Conservation (phyloP, 2,329 filamentous ascomycete species). For the Fusarium siculi region DNA sequence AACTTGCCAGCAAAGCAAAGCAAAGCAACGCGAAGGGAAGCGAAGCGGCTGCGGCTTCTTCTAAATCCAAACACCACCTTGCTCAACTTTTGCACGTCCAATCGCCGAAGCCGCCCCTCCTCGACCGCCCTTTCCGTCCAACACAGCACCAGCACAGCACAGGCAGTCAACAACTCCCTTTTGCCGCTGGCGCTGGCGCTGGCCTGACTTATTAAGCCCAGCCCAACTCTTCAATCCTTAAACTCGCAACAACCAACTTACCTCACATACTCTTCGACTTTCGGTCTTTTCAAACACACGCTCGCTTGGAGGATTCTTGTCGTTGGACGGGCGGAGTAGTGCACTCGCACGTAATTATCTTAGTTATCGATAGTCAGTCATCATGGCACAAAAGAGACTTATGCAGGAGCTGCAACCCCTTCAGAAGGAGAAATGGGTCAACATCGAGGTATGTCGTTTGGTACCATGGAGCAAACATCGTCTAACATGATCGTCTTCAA, state of each 20-base stretch:
- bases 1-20: conserved; percentile 20
- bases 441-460: conserved; percentile 76
- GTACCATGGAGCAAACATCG: neutral
- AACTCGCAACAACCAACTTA: conserved; percentile 17
- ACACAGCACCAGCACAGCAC: neutral
- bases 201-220: conserved; percentile 41
- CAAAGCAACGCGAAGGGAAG: conserved; percentile 8
- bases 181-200: conserved; percentile 34
- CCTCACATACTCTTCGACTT: neutral
- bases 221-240: conserved; percentile 17
- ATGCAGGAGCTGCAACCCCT: conserved; percentile 89
- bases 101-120: conserved; percentile 36
- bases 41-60: conserved; percentile 18
- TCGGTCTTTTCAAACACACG: neutral
- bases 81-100: conserved; percentile 12
- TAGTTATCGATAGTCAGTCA: conserved; percentile 14
- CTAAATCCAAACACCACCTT: conserved; percentile 6
- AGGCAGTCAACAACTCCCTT: conserved; percentile 4
- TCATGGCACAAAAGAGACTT: conserved; percentile 75
- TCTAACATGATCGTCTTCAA: conserved; percentile 49
- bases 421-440: conserved; percentile 91
- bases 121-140: conserved; percentile 43
- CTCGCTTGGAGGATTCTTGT: conserved; percentile 9
- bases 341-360: neutral
- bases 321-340: neutral